A percentile compares a stretch with the other conserved stretches of the same genome.
Conservation (phyloP, 192 early-diverging fungal species). For the Entomortierella lignicola region DNA sequence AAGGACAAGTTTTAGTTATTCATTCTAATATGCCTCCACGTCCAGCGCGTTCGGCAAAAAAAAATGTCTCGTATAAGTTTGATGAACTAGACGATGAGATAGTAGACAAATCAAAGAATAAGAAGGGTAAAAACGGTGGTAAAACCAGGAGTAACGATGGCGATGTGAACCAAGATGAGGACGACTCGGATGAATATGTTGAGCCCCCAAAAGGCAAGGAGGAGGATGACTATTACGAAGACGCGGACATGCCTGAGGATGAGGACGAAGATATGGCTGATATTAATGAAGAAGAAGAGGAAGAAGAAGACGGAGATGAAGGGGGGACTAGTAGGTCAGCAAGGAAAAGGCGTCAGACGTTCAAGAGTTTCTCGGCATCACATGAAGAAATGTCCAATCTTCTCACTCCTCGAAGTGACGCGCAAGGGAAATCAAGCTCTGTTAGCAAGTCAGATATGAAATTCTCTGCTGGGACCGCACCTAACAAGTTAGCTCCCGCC, state of each 20-base stretch:
- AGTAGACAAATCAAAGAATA: background rate
- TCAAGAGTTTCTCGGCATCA: conserved; percentile 8
- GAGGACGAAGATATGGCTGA: background rate
- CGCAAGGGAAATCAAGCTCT: background rate
- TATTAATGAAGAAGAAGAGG: background rate
- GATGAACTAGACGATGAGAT: background rate
- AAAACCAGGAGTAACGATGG: background rate
- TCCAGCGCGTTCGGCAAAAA: conserved; percentile 25
- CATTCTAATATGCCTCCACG: conserved; percentile 9
- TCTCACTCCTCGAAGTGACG: background rate
- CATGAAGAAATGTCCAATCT: conserved; percentile 19
- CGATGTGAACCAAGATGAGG: conserved; percentile 6
- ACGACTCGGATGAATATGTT: conserved; percentile 43
- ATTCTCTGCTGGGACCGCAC: background rate
- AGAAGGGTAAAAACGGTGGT: background rate
- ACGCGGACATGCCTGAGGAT: background rate
- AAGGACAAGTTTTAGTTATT: too few species aligned
- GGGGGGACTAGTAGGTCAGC: background rate
- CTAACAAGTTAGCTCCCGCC: background rate
- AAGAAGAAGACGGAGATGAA: background rate
- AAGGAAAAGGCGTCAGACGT: conserved; percentile 14
- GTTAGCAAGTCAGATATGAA: background rate
- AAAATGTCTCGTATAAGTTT: conserved; percentile 8
- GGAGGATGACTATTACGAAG: conserved; percentile 2
- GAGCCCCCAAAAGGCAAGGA: conserved; percentile 10